phyloP scores from a whole-genome alignment of 306 rosid species.

The Corylus heterophylla region DNA sequence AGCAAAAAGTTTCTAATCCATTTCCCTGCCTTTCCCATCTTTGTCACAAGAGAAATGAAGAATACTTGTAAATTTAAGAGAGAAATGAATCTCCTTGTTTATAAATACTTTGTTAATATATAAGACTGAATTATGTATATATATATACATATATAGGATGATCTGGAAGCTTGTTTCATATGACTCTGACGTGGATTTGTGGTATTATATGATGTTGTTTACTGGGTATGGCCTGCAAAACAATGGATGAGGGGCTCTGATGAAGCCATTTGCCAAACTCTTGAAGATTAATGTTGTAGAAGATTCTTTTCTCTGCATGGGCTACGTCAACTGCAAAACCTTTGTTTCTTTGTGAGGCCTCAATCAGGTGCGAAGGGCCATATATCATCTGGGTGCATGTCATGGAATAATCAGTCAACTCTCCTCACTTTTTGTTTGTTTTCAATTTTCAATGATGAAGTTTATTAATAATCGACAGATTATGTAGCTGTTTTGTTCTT shows the following conservation, averaged over 20 bases:
- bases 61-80: no score
- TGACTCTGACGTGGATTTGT: slow-evolving; percentile 10
- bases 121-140: slow-evolving; percentile 18
- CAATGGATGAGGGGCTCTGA: background rate
- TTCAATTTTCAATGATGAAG: background rate
- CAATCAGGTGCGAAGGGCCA: slow-evolving; percentile 29
- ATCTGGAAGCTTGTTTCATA: background rate
- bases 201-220: slow-evolving; percentile 22
- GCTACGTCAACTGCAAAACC: slow-evolving; percentile 4
- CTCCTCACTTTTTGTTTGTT: background rate
- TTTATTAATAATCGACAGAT: no score
- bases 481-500: no score
- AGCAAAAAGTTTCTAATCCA: slow-evolving; percentile 73
- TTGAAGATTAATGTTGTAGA: slow-evolving; percentile 8
- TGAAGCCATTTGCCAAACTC: slow-evolving; percentile 70
- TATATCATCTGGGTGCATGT: slow-evolving; percentile 6
- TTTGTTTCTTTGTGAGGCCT: slow-evolving; percentile 10
- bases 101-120: slow-evolving; percentile 4
- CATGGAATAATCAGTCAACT: background rate
- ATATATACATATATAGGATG: slow-evolving; percentile 1
- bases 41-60: background rate
- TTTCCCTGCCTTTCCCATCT: slow-evolving; percentile 77
- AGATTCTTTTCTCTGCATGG: background rate
- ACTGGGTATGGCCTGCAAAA: slow-evolving; percentile 64
- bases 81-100: slow-evolving; percentile 2